Evolutionary conservation across 225 moss, liverwort and hornwort species (phyloP).

Genomic region (Sphagnum contortum): DNA sequence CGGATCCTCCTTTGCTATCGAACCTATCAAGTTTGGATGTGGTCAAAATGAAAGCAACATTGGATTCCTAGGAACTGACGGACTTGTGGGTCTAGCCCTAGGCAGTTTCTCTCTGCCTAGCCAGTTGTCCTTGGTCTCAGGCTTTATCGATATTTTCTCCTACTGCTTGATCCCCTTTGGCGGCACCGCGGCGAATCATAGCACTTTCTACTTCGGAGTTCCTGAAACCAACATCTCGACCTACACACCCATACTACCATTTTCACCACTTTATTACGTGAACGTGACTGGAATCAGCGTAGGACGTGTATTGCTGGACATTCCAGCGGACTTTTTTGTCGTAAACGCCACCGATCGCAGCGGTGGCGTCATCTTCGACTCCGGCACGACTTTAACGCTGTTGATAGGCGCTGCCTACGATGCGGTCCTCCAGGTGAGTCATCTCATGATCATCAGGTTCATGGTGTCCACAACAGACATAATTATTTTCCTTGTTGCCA

Average conservation of each 20-base stretch:
- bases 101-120: constrained; percentile 22
- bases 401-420: constrained; percentile 14
- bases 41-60: constrained; percentile 10
- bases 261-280: constrained; percentile 23
- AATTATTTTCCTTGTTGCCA: not conserved
- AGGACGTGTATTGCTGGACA: constrained; percentile 1
- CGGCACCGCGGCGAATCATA: constrained; percentile 12
- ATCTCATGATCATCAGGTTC: not conserved
- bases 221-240: not conserved
- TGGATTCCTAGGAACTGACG: constrained; percentile 18
- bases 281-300: constrained; percentile 11
- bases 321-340: constrained; percentile 8
- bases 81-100: constrained; percentile 27
- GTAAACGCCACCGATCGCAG: constrained; percentile 7
- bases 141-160: constrained; percentile 19
- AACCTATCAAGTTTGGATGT: constrained; percentile 28
- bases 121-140: constrained; percentile 8
- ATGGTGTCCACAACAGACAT: too few relatives aligned
- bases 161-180: constrained; percentile 17
- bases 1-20: not conserved
- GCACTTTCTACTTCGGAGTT: constrained; percentile 21
- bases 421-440: not conserved
- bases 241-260: constrained; percentile 14
- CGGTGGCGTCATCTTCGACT: constrained; percentile 30
- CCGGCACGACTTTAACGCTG: constrained; percentile 26